These are phyloP conservation scores for Stagonosporopsis vannaccii DNA, from an alignment of 2,329 filamentous ascomycete genomes.

Conservation along the genomic window DNA sequence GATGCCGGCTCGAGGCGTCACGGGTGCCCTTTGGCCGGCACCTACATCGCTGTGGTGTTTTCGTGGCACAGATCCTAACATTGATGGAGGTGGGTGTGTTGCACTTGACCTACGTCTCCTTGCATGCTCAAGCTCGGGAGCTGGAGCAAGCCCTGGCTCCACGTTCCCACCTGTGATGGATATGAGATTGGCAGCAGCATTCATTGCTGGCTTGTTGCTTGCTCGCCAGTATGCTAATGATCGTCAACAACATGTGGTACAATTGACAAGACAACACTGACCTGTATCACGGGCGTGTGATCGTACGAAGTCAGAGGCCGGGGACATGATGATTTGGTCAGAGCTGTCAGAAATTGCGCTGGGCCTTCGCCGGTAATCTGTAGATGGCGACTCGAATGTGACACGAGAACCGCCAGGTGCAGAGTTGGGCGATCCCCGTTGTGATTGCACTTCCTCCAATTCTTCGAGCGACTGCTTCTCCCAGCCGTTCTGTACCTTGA, in stretches of 20 bases:
- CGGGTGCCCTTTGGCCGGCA: constrained; percentile 36
- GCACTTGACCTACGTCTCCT: constrained; percentile 48
- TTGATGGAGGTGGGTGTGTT: constrained; percentile 41
- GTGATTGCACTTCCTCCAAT: constrained; percentile 76
- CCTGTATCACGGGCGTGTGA: constrained; percentile 34
- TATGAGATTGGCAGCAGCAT: constrained; percentile 38
- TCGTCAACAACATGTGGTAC: neutral
- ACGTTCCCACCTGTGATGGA: constrained; percentile 36
- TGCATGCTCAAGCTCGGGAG: constrained; percentile 41
- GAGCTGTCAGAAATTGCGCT: constrained; percentile 48
- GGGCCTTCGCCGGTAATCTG: constrained; percentile 41
- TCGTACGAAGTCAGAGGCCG: constrained; percentile 36
- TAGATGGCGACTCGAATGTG: constrained; percentile 41
- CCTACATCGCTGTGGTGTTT: constrained; percentile 45
- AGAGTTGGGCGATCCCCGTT: constrained; percentile 69
- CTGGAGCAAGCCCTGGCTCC: constrained; percentile 41
- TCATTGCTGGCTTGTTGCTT: constrained; percentile 35
- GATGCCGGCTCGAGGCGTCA: constrained; percentile 55
- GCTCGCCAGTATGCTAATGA: constrained; percentile 39
- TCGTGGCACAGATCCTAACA: constrained; percentile 36
- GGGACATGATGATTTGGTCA: constrained; percentile 46
- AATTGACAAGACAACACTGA: constrained; percentile 20
- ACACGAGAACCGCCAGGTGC: constrained; percentile 57
- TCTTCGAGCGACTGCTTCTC: constrained; percentile 79
- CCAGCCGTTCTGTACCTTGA: constrained; percentile 89